Evolutionary conservation across 2,329 filamentous ascomycete species (phyloP), one percentile per base, ranked within the genome.

Genomic region (Cladophialophora psammophila): DNA sequence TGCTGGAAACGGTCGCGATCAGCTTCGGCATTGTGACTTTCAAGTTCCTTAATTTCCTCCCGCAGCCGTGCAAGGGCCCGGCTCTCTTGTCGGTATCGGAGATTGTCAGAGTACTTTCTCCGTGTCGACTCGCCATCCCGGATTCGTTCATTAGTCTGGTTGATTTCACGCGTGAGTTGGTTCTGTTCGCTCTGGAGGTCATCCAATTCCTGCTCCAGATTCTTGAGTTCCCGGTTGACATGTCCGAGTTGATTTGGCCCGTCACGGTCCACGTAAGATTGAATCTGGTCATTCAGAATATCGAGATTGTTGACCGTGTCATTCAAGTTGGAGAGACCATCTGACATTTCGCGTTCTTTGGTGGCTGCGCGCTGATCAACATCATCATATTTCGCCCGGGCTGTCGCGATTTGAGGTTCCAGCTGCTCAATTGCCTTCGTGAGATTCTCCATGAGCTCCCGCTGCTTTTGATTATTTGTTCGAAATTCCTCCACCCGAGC

Each of bases 31-130:
- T 95, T 92, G 69, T 93, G 89, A 10, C 86, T 84, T 77, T 94
- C 89, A 5, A 99, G 85, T 66, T 91, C 86, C 48, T 81, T 78
- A 69, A 99, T 94, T 67, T 95, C 91, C 18, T 78, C 77, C 63
- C 87, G 82, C 6, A 97, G 85, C 3, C 81, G 82, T 50, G 91
- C 85, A 1, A 97, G 84, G 42, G 89, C 85, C 63, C 88, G 86
- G 64, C 88, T 83, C 68, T 91, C 90, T 75, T 90, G 90, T 65
- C 95, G 91, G 77, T 93, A 97, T 69, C 89, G 89, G 60, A 98
- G 82, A 74, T 99, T 99, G 76, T 98, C 93, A 26, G 84, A 85
- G 72, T 99, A 97, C 70, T 92, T 93, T 73, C 92, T 90, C 80
- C 93, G 94, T 64, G 90, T 94, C 66, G 90, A 88, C 70, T 94